A percentile compares a stretch with the other conserved stretches of the same genome.
Conservation (phyloP, 441 rosid species). For the Populus hybrid region DNA sequence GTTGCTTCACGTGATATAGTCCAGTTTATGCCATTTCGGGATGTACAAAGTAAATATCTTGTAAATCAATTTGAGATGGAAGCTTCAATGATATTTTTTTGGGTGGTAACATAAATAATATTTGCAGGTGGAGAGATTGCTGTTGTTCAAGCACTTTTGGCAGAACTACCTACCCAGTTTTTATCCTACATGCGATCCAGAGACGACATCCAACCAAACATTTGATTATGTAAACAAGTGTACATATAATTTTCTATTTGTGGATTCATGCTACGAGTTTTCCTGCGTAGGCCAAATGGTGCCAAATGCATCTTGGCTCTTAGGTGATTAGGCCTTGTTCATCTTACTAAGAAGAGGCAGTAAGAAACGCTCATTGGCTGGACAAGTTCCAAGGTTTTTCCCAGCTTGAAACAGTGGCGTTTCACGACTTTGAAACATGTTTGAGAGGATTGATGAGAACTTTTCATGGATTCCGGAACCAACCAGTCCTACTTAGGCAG, state of each 20-base stretch:
- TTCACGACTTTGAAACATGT: neutral
- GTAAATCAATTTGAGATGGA: neutral
- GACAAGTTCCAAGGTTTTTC: neutral
- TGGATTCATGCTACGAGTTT: constrained; percentile 20
- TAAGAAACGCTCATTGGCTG: neutral
- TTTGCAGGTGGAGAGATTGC: constrained; percentile 70
- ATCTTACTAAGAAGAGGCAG: neutral
- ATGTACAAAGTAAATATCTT: constrained; percentile 46
- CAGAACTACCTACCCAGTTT: constrained; percentile 82
- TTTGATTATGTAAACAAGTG: constrained; percentile 31
- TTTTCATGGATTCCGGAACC: neutral
- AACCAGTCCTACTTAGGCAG: neutral
- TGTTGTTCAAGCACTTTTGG: constrained; percentile 74
- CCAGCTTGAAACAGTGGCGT: neutral
- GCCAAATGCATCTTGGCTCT: constrained; percentile 2
- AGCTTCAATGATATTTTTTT: neutral
- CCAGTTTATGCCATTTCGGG: constrained; percentile 78
- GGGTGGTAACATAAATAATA: neutral
- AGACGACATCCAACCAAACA: constrained; percentile 49
- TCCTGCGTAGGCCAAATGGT: constrained; percentile 5
- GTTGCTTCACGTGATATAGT: constrained; percentile 89
- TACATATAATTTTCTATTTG: constrained; percentile 22
- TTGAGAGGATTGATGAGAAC: neutral
- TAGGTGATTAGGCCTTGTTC: constrained; percentile 7
- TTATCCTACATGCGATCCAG: constrained; percentile 70